Percentiles rank a stretch among this genome's conserved stretches.
These are phyloP conservation scores for Picea abies DNA, from an alignment of 83 land plant species.

Conservation along the genomic window DNA sequence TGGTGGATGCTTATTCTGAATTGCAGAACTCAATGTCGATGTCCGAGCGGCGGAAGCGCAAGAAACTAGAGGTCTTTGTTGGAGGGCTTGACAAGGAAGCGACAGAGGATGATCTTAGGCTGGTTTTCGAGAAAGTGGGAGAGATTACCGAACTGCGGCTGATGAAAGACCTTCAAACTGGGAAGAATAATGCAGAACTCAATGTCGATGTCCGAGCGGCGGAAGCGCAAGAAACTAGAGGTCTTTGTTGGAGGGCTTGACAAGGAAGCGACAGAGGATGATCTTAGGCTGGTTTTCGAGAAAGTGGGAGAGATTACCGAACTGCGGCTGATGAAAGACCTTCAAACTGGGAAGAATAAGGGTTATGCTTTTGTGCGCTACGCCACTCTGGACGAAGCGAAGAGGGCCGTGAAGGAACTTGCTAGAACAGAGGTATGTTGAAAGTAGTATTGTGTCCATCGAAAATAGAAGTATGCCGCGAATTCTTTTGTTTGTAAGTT, in stretches of 20 bases:
- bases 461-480: not conserved
- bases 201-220: constrained; percentile 40
- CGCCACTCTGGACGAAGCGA: constrained; percentile 40
- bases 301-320: constrained; percentile 56
- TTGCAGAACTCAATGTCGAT: constrained; percentile 21
- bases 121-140: constrained; percentile 49
- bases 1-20: constrained; percentile 24
- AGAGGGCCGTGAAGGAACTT: constrained; percentile 44
- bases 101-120: constrained; percentile 59
- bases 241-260: constrained; percentile 76
- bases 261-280: constrained; percentile 65
- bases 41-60: constrained; percentile 48
- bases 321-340: constrained; percentile 53
- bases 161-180: constrained; percentile 44
- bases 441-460: too few species aligned
- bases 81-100: constrained; percentile 73
- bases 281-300: constrained; percentile 46
- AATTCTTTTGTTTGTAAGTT: not conserved
- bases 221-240: constrained; percentile 51
- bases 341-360: constrained; percentile 57
- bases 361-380: constrained; percentile 69
- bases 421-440: constrained; percentile 33
- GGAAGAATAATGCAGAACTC: constrained; percentile 45
- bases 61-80: constrained; percentile 60
- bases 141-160: constrained; percentile 60